Conservation (phyloP, 768 basidiomycete species). For the Trametes villosa region DNA sequence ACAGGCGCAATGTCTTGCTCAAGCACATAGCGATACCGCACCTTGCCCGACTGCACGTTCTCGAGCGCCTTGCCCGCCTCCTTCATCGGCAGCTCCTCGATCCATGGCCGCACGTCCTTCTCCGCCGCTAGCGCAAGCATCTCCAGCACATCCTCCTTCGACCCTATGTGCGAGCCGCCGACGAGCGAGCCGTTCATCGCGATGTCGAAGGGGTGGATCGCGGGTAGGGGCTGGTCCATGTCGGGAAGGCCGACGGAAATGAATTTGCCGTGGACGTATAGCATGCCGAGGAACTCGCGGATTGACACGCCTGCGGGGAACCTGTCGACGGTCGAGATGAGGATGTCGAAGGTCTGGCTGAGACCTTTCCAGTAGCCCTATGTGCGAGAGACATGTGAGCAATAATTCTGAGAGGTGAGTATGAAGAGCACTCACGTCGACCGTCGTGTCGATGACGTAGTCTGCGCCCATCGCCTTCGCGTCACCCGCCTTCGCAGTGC, state of each 20-base stretch:
- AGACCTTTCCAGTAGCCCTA: conserved; percentile 43
- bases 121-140: conserved; percentile 65
- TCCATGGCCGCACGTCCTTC: conserved; percentile 54
- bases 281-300: conserved; percentile 43
- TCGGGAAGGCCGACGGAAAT: conserved; percentile 63
- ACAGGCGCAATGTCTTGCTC: conserved; percentile 32
- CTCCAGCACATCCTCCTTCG: conserved; percentile 57
- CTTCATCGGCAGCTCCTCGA: conserved; percentile 50
- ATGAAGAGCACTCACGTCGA: conserved; percentile 6
- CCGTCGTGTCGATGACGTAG: conserved; percentile 52
- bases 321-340: conserved; percentile 43
- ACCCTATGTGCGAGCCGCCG: conserved; percentile 50
- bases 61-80: conserved; percentile 52
- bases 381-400: conserved; percentile 1
- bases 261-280: conserved; percentile 56
- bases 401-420: too few relatives aligned
- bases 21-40: conserved; percentile 61
- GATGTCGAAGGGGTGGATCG: conserved; percentile 37
- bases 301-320: conserved; percentile 22
- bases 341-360: conserved; percentile 50
- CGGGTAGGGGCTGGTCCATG: conserved; percentile 43
- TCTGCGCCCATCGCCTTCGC: conserved; percentile 62
- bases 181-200: conserved; percentile 29
- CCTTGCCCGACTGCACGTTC: conserved; percentile 50
- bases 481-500: conserved; percentile 56